A percentile compares a stretch with the other conserved stretches of the same genome.
These are phyloP conservation scores for Clausena lansium DNA, from an alignment of 345 rosid genomes.

Conservation along the genomic window DNA sequence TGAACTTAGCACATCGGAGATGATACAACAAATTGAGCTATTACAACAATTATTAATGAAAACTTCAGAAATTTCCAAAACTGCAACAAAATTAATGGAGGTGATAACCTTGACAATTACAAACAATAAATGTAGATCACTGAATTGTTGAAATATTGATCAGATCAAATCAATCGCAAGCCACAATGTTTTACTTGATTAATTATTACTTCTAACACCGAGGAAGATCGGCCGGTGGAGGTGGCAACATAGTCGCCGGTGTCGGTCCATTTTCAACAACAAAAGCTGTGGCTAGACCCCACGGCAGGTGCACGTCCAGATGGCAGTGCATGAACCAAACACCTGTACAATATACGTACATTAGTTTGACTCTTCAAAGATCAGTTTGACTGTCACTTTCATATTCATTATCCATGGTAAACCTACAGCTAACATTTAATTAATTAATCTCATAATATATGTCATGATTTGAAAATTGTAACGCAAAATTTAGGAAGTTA, in stretches of 20 bases:
- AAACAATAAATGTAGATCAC: no score
- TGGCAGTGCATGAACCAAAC: slow-evolving; percentile 76
- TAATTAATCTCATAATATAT: not conserved
- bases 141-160: no score
- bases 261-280: slow-evolving; percentile 65
- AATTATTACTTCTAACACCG: slow-evolving; percentile 32
- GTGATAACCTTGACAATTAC: not conserved
- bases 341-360: slow-evolving; percentile 27
- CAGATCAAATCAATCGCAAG: not conserved
- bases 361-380: not conserved
- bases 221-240: slow-evolving; percentile 71
- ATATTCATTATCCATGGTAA: not conserved
- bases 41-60: not conserved
- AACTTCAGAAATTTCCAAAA: no score
- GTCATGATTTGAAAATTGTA: no score
- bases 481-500: not conserved
- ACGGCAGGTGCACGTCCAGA: slow-evolving; percentile 58
- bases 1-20: not conserved
- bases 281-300: slow-evolving; percentile 57
- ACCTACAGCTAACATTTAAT: not conserved
- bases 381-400: not conserved
- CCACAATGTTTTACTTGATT: not conserved
- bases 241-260: slow-evolving; percentile 48
- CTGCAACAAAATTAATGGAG: not conserved
- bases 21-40: not conserved